These are phyloP conservation scores for Bolboschoenus planiculmis DNA, from an alignment of 176 grass and related monocot species.

Conservation along the genomic window DNA sequence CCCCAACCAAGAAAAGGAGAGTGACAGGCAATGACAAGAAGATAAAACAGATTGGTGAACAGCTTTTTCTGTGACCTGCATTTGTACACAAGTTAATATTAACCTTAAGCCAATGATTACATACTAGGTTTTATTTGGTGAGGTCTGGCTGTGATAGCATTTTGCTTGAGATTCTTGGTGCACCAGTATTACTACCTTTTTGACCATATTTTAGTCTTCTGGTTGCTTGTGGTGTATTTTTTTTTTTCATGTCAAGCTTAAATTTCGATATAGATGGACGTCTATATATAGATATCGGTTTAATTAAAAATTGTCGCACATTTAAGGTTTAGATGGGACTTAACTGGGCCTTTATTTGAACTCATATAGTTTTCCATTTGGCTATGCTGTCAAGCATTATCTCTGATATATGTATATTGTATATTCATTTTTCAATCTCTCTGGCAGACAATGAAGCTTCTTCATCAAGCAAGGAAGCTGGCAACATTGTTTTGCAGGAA, in stretches of 20 bases:
- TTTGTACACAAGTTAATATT: background rate
- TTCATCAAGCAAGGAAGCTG: constrained; percentile 17
- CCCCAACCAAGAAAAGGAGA: constrained; percentile 64
- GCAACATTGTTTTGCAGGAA: constrained; percentile 58
- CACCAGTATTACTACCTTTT: background rate
- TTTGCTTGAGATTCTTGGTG: background rate
- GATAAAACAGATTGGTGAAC: constrained; percentile 49
- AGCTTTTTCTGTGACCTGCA: background rate
- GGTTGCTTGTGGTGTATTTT: background rate
- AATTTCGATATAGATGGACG: background rate
- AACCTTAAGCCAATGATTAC: background rate
- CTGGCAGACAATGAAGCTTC: constrained; percentile 40
- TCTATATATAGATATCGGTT: background rate
- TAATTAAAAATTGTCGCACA: background rate
- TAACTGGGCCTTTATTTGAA: background rate
- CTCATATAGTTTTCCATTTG: background rate
- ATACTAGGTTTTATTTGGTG: background rate
- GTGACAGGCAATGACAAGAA: constrained; percentile 35
- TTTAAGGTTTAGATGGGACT: constrained; percentile 17
- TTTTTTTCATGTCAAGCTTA: background rate
- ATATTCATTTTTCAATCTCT: constrained; percentile 11
- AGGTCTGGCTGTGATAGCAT: background rate
- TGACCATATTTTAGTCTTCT: background rate
- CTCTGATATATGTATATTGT: constrained; percentile 9
- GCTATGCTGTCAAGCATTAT: background rate